A percentile compares a stretch with the other conserved stretches of the same genome.
Evolutionary conservation across 805 yeast species (phyloP).

Genomic region (Spathaspora sp.): DNA sequence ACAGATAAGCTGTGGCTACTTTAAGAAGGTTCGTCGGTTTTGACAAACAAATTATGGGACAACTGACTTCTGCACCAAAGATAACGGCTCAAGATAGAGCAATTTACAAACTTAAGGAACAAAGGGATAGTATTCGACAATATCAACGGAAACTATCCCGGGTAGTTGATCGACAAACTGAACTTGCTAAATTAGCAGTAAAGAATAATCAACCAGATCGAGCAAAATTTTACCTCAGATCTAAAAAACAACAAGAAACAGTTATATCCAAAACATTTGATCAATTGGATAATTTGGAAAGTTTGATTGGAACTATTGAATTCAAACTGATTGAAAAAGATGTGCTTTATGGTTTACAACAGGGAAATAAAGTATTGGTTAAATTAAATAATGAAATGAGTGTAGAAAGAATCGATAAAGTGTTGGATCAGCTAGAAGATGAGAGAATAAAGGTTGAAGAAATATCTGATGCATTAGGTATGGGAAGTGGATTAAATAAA

Average conservation of each 20-base stretch:
- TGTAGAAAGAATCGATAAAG: slow-evolving; percentile 70
- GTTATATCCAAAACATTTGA: slow-evolving; percentile 66
- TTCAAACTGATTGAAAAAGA: slow-evolving; percentile 87
- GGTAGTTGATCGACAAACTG: slow-evolving; percentile 59
- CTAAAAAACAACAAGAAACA: slow-evolving; percentile 78
- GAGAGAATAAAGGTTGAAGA: slow-evolving; percentile 78
- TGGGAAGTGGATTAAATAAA: slow-evolving; percentile 36
- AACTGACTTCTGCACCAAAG: slow-evolving; percentile 44
- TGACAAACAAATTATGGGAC: slow-evolving; percentile 33
- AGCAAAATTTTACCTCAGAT: slow-evolving; percentile 68
- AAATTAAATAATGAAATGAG: slow-evolving; percentile 77
- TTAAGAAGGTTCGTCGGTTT: too few relatives aligned
- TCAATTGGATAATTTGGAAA: slow-evolving; percentile 78
- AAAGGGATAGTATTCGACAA: slow-evolving; percentile 78
- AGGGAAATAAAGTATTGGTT: slow-evolving; percentile 75
- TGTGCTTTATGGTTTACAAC: slow-evolving; percentile 72
- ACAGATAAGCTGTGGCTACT: neutral
- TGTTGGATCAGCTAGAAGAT: slow-evolving; percentile 82
- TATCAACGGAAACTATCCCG: slow-evolving; percentile 58
- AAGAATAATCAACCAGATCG: slow-evolving; percentile 49
- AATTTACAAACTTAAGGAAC: slow-evolving; percentile 78
- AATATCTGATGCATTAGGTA: slow-evolving; percentile 51
- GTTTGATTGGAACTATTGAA: slow-evolving; percentile 76
- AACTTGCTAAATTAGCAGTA: slow-evolving; percentile 55
- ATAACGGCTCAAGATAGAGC: slow-evolving; percentile 86